Evolutionary conservation across 129 eudicot genomes (phyloP).

Genomic region (Artemisia argyi): DNA sequence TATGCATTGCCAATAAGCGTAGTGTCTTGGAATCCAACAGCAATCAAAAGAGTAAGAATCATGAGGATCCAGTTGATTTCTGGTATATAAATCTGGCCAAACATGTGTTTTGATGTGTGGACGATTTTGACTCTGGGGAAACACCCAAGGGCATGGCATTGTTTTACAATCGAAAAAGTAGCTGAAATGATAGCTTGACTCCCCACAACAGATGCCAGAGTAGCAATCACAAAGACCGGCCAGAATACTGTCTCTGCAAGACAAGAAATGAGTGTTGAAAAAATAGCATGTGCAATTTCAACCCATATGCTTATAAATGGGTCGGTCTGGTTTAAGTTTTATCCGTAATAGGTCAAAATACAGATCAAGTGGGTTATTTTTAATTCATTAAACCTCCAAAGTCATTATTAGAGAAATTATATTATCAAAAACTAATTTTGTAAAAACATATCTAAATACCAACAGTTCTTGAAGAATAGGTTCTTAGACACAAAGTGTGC

Average conservation of each 20-base stretch:
- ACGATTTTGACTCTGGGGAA: constrained; percentile 95
- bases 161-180: constrained; percentile 88
- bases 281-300: neutral
- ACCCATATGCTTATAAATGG: no score
- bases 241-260: constrained; percentile 74
- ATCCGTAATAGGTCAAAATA: neutral
- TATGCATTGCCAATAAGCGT: constrained; percentile 86
- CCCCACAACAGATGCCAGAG: constrained; percentile 87
- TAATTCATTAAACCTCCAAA: no score
- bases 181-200: constrained; percentile 97
- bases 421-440: neutral
- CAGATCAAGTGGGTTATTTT: no score
- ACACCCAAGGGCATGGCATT: constrained; percentile 95
- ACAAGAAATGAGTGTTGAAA: constrained; percentile 15
- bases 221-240: constrained; percentile 91
- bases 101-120: constrained; percentile 84
- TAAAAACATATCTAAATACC: no score
- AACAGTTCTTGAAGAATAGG: no score
- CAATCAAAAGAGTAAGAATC: constrained; percentile 79
- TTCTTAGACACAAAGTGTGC: no score
- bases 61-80: constrained; percentile 97
- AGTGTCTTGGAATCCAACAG: constrained; percentile 84
- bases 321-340: no score
- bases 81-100: constrained; percentile 86
- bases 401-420: neutral